Evolutionary conservation across 345 rosid species (phyloP).

Genomic region (Aquilaria yunnanensis): DNA sequence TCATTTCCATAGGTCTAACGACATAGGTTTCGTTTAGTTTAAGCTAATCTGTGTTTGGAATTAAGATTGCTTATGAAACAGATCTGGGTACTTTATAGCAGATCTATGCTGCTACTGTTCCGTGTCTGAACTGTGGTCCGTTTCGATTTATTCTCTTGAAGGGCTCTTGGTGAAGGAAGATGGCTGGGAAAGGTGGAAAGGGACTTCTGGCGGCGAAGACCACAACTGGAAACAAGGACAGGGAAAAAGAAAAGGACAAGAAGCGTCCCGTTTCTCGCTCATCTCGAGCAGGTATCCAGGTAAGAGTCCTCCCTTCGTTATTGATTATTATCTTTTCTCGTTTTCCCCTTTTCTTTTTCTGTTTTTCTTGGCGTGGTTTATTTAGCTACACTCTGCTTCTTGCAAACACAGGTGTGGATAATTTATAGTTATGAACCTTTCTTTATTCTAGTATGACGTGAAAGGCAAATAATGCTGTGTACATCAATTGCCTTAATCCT

Average conservation of each 20-base stretch:
- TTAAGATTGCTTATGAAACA: background rate
- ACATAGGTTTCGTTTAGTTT: background rate
- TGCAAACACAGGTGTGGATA: too few relatives aligned
- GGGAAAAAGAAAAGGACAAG: slow-evolving; percentile 76
- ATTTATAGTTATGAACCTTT: too few relatives aligned
- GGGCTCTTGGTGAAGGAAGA: slow-evolving; percentile 17
- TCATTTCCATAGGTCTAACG: background rate
- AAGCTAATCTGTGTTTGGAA: background rate
- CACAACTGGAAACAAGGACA: slow-evolving; percentile 73
- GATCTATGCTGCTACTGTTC: background rate
- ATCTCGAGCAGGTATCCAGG: slow-evolving; percentile 95
- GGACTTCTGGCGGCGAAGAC: slow-evolving; percentile 47
- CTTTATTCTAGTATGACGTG: too few relatives aligned
- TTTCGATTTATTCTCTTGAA: background rate
- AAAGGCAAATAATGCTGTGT: too few relatives aligned
- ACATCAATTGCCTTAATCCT: too few relatives aligned
- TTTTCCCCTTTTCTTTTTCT: background rate
- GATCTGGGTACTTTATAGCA: slow-evolving; percentile 1
- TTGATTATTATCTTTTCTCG: background rate
- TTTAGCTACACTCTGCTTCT: too few relatives aligned
- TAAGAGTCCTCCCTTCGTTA: slow-evolving; percentile 1
- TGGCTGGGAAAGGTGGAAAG: slow-evolving; percentile 93
- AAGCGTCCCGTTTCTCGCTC: slow-evolving; percentile 80
- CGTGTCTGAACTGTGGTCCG: background rate
- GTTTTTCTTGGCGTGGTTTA: too few relatives aligned